These are phyloP conservation scores for Trametes cubensis DNA, from an alignment of 768 basidiomycete species.

Conservation along the genomic window DNA sequence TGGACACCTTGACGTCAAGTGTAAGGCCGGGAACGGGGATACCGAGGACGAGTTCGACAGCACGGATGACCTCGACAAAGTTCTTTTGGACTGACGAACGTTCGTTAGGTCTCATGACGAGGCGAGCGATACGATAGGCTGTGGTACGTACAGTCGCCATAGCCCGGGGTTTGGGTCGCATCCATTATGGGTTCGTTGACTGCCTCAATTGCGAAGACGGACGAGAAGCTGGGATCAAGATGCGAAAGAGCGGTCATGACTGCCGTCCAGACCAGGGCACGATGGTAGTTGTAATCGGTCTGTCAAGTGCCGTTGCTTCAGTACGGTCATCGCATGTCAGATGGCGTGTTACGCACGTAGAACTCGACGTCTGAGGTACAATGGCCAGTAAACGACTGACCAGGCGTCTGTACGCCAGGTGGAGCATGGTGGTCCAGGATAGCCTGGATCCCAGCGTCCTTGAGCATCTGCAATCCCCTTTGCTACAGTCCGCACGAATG, in stretches of 20 bases:
- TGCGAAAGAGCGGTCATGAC: constrained; percentile 78
- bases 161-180: constrained; percentile 64
- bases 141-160: constrained; percentile 61
- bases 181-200: constrained; percentile 81
- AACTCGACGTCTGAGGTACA: constrained; percentile 73
- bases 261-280: constrained; percentile 79
- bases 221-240: constrained; percentile 63
- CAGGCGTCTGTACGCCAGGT: constrained; percentile 65
- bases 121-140: not conserved
- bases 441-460: constrained; percentile 61
- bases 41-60: constrained; percentile 63
- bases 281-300: constrained; percentile 74
- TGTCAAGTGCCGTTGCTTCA: constrained; percentile 31
- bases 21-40: constrained; percentile 41
- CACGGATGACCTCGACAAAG: constrained; percentile 69
- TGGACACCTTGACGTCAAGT: constrained; percentile 24
- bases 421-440: constrained; percentile 74
- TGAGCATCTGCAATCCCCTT: constrained; percentile 62
- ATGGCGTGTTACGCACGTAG: constrained; percentile 51
- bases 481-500: constrained; percentile 42
- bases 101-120: not conserved
- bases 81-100: constrained; percentile 59
- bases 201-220: constrained; percentile 73
- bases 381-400: constrained; percentile 69
- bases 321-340: not conserved